phyloP scores from a whole-genome alignment of 2,329 filamentous ascomycete species.

The Anthostomella pinea region DNA sequence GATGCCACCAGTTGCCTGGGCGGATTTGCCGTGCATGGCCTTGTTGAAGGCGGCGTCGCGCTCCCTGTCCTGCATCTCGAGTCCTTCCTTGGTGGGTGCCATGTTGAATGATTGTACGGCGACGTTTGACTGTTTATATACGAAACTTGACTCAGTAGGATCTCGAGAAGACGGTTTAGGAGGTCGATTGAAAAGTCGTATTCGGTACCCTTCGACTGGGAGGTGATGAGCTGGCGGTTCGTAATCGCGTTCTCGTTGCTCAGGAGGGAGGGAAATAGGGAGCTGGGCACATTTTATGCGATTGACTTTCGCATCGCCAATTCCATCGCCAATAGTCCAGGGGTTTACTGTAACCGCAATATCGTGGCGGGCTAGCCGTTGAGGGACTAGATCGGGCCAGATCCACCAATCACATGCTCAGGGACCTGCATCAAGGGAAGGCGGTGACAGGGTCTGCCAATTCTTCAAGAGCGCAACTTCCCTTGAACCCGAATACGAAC shows the following conservation, averaged over 20 bases:
- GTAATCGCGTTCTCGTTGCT: constrained; percentile 1
- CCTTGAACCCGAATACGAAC: constrained; percentile 24
- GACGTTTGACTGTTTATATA: background rate
- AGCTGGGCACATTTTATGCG: constrained; percentile 1
- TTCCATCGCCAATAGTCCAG: too few species aligned
- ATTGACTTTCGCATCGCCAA: constrained; percentile 13
- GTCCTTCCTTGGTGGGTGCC: constrained; percentile 43
- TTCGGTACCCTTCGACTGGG: background rate
- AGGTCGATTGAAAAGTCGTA: background rate
- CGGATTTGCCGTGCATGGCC: constrained; percentile 74
- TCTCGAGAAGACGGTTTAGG: too few species aligned
- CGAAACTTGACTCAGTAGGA: constrained; percentile 1
- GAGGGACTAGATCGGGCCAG: constrained; percentile 6
- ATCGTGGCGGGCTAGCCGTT: constrained; percentile 11
- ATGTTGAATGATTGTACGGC: constrained; percentile 37
- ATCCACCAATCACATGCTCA: constrained; percentile 12
- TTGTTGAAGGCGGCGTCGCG: constrained; percentile 92
- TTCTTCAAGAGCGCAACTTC: background rate
- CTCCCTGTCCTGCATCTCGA: constrained; percentile 78
- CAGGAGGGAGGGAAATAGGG: background rate
- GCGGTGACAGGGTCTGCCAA: constrained; percentile 14
- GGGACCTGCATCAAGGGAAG: constrained; percentile 16
- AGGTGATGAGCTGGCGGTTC: background rate
- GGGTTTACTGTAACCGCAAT: constrained; percentile 9
- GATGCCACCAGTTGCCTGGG: constrained; percentile 69